Base-by-base conservation (phyloP, 2,329 filamentous ascomycete species). In the Decorospora gaudefroyi region DNA sequence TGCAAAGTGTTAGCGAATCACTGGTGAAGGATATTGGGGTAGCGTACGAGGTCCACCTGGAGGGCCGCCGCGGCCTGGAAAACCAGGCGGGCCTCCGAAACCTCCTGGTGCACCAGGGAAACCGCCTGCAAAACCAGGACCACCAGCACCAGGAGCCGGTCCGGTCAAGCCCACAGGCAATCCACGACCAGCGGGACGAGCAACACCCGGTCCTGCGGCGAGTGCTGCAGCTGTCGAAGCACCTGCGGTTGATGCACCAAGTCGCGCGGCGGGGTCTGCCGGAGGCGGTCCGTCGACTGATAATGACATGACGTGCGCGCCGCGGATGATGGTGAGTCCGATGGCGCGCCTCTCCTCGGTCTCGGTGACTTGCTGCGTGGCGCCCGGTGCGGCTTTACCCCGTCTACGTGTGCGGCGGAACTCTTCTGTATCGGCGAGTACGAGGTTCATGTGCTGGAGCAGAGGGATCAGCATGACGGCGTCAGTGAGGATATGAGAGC, bases 321-420 rank as follows among this genome's bases (percentile, higher is more conserved):
- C 93, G 64, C 93, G 90, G 53, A 99, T 83, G 61, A 99, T 99
- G 12, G 89, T 91, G 55, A 99, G 80, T 45, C 93, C 93, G 23
- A 99, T 83, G n/a, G 90, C 95, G 65, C 93, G 87, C 80, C 97
- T 97, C 76, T 97, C 93, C 75, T 99, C 92, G 10, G 87, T 84
- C 75, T 96, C 90, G 61, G 95, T 80, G 34, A 87, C 82, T 40
- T 74, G 70, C 66, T 87, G 81, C 35, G 80, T 72, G 37, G 81
- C 76, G 57, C 83, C 80, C 42, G 85, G 82, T 29, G 86, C 83
- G 39, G 81, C 76, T 76, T 93, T 95, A 61, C 83, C 80, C 62
- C 57, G 53, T 56, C 62, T 58, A 51, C 62, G 59, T 43, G 59
- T 65, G 29, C 62, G 59, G 43, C 63, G 57, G 50, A 66, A 66